These are phyloP conservation scores for Neoascochyta sp. DNA, from an alignment of 2,329 filamentous ascomycete species.

Conservation along the genomic window DNA sequence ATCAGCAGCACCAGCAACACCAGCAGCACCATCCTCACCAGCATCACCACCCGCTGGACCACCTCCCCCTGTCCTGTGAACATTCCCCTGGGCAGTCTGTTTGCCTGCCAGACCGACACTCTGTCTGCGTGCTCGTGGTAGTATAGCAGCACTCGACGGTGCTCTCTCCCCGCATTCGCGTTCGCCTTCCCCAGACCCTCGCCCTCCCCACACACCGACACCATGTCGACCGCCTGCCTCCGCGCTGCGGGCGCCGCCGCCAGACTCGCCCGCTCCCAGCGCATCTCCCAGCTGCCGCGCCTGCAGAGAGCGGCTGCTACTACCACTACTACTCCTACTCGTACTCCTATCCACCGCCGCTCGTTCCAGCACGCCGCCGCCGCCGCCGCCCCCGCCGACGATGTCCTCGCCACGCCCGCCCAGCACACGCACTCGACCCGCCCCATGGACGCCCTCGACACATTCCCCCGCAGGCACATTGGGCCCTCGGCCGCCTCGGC, in stretches of 20 bases:
- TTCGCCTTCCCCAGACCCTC: no score
- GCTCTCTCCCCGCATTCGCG: no score
- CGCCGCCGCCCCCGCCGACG: slow-evolving; percentile 18
- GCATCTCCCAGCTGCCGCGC: slow-evolving; percentile 18
- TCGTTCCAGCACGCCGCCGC: slow-evolving; percentile 23
- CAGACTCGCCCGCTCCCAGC: slow-evolving; percentile 22
- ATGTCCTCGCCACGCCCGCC: slow-evolving; percentile 29
- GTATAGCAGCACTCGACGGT: no score
- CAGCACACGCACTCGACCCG: slow-evolving; percentile 14
- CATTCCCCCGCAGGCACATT: slow-evolving; percentile 81
- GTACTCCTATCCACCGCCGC: slow-evolving; percentile 13
- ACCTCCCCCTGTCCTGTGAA: no score
- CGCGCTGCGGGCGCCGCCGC: slow-evolving; percentile 30
- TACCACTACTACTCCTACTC: no score
- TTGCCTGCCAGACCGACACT: no score
- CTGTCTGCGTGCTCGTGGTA: no score
- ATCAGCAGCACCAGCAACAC: no score
- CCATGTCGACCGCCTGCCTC: slow-evolving; percentile 33
- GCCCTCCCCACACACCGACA: no score
- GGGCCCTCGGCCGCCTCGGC: slow-evolving; percentile 70
- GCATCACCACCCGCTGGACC: no score
- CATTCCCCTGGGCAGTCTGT: no score
- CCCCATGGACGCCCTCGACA: slow-evolving; percentile 51
- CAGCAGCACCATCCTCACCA: no score
- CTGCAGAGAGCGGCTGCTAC: slow-evolving; percentile 15